Conservation (phyloP, 768 basidiomycete genomes). For the Suillus clintonianus region DNA sequence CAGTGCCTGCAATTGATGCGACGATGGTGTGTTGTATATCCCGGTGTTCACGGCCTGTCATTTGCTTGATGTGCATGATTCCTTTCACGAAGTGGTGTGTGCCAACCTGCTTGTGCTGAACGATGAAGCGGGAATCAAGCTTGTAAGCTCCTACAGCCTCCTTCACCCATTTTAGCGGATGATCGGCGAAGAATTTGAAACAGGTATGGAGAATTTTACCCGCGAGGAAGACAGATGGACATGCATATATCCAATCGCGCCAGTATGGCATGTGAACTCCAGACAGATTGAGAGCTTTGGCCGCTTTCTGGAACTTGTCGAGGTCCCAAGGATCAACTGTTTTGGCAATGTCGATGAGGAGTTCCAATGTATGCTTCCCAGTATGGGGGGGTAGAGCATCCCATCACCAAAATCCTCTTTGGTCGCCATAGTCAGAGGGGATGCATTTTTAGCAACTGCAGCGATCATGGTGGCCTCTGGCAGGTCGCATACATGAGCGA, state of each 20-base stretch:
- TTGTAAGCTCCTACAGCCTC: constrained; percentile 29
- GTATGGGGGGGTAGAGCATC: neutral
- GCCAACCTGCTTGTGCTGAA: constrained; percentile 37
- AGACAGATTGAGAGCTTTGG: constrained; percentile 10
- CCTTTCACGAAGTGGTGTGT: constrained; percentile 40
- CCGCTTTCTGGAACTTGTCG: constrained; percentile 22
- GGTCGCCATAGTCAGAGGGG: constrained; percentile 8
- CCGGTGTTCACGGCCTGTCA: constrained; percentile 40
- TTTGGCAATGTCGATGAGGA: neutral
- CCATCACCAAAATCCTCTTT: constrained; percentile 10
- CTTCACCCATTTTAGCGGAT: constrained; percentile 40
- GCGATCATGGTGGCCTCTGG: constrained; percentile 2
- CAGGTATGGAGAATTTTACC: constrained; percentile 41
- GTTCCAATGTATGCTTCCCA: neutral
- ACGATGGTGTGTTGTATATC: constrained; percentile 39
- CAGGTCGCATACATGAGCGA: neutral
- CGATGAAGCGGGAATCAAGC: constrained; percentile 36
- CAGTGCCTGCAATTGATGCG: constrained; percentile 34
- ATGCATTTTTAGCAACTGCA: constrained; percentile 7
- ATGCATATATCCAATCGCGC: constrained; percentile 35
- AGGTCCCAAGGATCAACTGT: constrained; percentile 24
- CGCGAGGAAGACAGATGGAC: constrained; percentile 36
- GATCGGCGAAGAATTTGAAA: constrained; percentile 25
- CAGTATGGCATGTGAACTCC: constrained; percentile 32
- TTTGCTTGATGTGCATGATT: constrained; percentile 40